A percentile compares a stretch with the other conserved stretches of the same genome.
Conservation (phyloP, 1,284 basidiomycete species). For the Bothia castanella region DNA sequence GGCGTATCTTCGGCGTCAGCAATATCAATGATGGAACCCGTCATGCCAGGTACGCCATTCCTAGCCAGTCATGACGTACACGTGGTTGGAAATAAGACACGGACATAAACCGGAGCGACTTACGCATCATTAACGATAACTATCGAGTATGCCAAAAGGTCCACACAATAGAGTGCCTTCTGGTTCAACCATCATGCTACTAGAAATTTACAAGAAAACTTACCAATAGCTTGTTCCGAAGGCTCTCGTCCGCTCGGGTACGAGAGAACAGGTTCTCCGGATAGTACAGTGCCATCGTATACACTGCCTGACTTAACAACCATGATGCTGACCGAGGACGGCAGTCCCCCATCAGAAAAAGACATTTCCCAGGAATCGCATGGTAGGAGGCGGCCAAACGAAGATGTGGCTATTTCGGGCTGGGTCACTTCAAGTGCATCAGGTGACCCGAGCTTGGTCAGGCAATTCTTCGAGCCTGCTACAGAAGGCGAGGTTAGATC, state of each 20-base stretch:
- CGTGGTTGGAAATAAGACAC: slow-evolving; percentile 2
- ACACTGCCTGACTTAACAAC: slow-evolving; percentile 1
- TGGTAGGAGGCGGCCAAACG: neutral
- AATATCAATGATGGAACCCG: slow-evolving; percentile 3
- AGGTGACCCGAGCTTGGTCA: neutral
- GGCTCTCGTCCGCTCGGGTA: neutral
- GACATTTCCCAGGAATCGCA: slow-evolving; percentile 14
- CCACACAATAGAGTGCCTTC: neutral
- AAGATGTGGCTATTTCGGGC: slow-evolving; percentile 5
- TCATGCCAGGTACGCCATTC: slow-evolving; percentile 9
- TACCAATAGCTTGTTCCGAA: slow-evolving; percentile 13
- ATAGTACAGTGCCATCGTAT: neutral
- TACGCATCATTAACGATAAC: slow-evolving; percentile 18
- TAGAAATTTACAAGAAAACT: slow-evolving; percentile 5
- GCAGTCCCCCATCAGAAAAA: slow-evolving; percentile 10
- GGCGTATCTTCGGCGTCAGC: slow-evolving; percentile 3
- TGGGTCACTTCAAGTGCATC: neutral
- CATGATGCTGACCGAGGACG: slow-evolving; percentile 7
- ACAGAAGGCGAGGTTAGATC: neutral
- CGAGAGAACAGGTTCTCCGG: neutral
- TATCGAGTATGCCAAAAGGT: slow-evolving; percentile 2
- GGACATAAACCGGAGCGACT: slow-evolving; percentile 11
- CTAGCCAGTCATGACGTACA: slow-evolving; percentile 12
- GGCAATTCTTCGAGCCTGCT: slow-evolving; percentile 7
- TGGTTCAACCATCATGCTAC: neutral